A percentile compares a stretch with the other conserved stretches of the same genome.
These are phyloP conservation scores for Dimargaris cristalligena DNA, from an alignment of 192 early-diverging fungal genomes.

Conservation along the genomic window DNA sequence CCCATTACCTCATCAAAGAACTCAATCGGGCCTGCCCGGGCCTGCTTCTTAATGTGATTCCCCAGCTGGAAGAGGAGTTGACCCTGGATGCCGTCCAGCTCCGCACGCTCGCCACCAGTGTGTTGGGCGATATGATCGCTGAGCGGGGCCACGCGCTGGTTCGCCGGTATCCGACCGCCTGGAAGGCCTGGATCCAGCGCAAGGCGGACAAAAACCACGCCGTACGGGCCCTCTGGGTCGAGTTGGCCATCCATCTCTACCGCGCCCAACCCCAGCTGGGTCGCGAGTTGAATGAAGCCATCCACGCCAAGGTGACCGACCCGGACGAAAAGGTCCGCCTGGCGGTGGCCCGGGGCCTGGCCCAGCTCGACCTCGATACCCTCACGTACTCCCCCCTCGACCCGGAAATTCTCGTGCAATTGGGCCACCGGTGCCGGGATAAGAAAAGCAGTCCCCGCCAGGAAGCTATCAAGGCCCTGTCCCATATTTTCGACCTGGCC, in stretches of 20 bases:
- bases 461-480: slow-evolving; percentile 58
- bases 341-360: slow-evolving; percentile 48
- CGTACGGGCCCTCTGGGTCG: slow-evolving; percentile 62
- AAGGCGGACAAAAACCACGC: slow-evolving; percentile 46
- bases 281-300: slow-evolving; percentile 45
- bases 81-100: slow-evolving; percentile 58
- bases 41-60: slow-evolving; percentile 77
- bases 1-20: slow-evolving; percentile 68
- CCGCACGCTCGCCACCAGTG: slow-evolving; percentile 54
- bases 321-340: slow-evolving; percentile 85
- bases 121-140: slow-evolving; percentile 78
- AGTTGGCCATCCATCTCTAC: slow-evolving; percentile 41
- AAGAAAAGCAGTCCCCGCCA: slow-evolving; percentile 58
- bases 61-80: slow-evolving; percentile 85
- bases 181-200: slow-evolving; percentile 74
- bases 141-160: slow-evolving; percentile 52
- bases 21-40: slow-evolving; percentile 56
- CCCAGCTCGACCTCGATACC: slow-evolving; percentile 42
- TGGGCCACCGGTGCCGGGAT: slow-evolving; percentile 76
- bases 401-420: slow-evolving; percentile 33
- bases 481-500: slow-evolving; percentile 52
- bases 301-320: slow-evolving; percentile 59
- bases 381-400: slow-evolving; percentile 34
- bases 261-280: slow-evolving; percentile 52
- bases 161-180: slow-evolving; percentile 55